phyloP scores from a whole-genome alignment of 192 early-diverging fungal genomes.

The Coemansia sp. region DNA sequence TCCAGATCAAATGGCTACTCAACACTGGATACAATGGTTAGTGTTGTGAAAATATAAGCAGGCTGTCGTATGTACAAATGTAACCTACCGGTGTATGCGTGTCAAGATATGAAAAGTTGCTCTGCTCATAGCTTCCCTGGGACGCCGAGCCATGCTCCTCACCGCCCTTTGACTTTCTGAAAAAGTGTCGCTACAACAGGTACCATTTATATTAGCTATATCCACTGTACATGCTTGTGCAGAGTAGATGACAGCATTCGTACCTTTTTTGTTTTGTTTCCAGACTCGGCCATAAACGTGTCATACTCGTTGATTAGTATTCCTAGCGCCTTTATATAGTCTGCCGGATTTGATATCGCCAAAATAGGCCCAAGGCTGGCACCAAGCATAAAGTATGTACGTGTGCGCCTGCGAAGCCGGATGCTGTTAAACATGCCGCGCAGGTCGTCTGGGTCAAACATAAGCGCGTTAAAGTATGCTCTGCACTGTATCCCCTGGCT shows the following conservation, averaged over 20 bases:
- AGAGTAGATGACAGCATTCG: too few species aligned
- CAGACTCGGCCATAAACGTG: slow-evolving; percentile 47
- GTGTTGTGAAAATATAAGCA: not conserved
- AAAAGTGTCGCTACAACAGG: slow-evolving; percentile 36
- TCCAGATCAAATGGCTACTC: slow-evolving; percentile 63
- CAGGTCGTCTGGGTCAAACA: slow-evolving; percentile 47
- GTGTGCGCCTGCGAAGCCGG: slow-evolving; percentile 53
- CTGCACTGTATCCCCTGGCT: slow-evolving; percentile 22
- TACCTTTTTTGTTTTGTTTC: slow-evolving; percentile 45
- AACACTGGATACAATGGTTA: not conserved
- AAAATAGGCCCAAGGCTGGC: slow-evolving; percentile 63
- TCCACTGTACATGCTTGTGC: too few species aligned
- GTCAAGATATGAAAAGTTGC: slow-evolving; percentile 55
- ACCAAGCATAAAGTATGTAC: slow-evolving; percentile 66
- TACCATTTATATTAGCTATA: not conserved
- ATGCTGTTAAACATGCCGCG: slow-evolving; percentile 51
- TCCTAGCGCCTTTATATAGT: slow-evolving; percentile 64
- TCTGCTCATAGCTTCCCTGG: slow-evolving; percentile 33
- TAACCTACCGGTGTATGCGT: slow-evolving; percentile 46
- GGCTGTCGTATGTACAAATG: not conserved
- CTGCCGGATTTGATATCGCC: slow-evolving; percentile 61
- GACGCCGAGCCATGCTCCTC: slow-evolving; percentile 40
- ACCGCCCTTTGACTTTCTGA: slow-evolving; percentile 45
- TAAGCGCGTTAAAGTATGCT: slow-evolving; percentile 50
- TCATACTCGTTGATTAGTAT: slow-evolving; percentile 64